phyloP scores from a whole-genome alignment of 1,284 basidiomycete species.

The Cystobasidium slooffiae region DNA sequence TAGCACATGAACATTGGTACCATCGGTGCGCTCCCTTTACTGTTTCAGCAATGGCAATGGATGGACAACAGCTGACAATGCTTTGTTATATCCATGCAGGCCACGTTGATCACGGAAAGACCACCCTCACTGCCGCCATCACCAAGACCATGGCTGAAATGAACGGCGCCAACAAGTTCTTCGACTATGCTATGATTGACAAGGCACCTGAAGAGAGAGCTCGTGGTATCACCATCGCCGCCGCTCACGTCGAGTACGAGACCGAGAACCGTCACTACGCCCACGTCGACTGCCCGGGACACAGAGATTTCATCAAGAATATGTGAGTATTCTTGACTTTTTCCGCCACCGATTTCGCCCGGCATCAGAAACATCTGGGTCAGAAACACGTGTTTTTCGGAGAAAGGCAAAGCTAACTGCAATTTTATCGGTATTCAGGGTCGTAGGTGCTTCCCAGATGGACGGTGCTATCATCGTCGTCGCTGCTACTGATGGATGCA shows the following conservation, averaged over 20 bases:
- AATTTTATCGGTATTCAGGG: constrained; percentile 67
- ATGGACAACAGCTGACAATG: not conserved
- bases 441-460: constrained; percentile 99
- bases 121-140: constrained; percentile 97
- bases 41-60: not conserved
- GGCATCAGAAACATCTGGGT: no score
- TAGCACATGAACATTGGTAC: constrained; percentile 59
- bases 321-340: constrained; percentile 14
- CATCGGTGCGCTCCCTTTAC: constrained; percentile 23
- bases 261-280: constrained; percentile 91
- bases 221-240: constrained; percentile 94
- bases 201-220: constrained; percentile 99
- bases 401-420: no score
- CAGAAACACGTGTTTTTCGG: no score
- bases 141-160: constrained; percentile 87
- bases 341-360: not conserved
- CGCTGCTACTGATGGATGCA: constrained; percentile 98
- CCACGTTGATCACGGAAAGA: constrained; percentile 63
- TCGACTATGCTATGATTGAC: constrained; percentile 98
- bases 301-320: constrained; percentile 69
- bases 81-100: not conserved
- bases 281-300: constrained; percentile 98
- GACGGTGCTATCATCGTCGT: constrained; percentile 77
- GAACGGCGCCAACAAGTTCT: constrained; percentile 84
- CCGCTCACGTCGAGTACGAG: constrained; percentile 95